phyloP scores from a whole-genome alignment of 2,329 filamentous ascomycete genomes.

The Fusarium compactum region DNA sequence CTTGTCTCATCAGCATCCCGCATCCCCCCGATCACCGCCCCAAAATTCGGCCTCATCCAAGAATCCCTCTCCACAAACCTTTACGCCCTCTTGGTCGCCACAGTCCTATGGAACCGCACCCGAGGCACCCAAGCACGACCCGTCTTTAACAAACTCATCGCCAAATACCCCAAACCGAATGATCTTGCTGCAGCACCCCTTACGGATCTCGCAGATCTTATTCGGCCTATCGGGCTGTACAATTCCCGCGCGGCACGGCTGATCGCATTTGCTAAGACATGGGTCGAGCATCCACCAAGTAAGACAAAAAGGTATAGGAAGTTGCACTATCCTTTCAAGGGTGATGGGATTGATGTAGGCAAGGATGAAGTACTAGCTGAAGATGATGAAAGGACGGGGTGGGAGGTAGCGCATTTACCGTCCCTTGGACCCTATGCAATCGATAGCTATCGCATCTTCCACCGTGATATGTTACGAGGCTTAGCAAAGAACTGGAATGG shows the following conservation, averaged over 20 bases:
- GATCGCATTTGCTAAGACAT: constrained; percentile 27
- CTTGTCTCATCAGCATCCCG: constrained; percentile 6
- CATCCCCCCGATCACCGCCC: not conserved
- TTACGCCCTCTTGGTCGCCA: constrained; percentile 26
- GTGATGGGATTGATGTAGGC: constrained; percentile 10
- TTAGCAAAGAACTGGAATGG: constrained; percentile 20
- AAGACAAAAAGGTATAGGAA: constrained; percentile 19
- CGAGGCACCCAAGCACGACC: constrained; percentile 29
- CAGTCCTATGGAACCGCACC: constrained; percentile 32
- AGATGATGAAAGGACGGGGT: constrained; percentile 23
- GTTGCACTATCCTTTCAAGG: constrained; percentile 24
- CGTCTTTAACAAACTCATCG: not conserved
- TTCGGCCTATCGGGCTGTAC: constrained; percentile 28
- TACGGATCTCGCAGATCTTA: constrained; percentile 15
- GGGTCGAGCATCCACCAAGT: constrained; percentile 15
- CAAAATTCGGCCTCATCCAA: constrained; percentile 28
- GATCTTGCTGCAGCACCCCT: constrained; percentile 4
- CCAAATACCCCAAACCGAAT: constrained; percentile 1
- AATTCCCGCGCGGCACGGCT: constrained; percentile 31
- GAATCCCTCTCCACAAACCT: constrained; percentile 24
- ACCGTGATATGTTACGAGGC: constrained; percentile 20
- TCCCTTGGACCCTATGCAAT: constrained; percentile 33
- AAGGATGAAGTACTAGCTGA: constrained; percentile 18
- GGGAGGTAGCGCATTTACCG: constrained; percentile 34
- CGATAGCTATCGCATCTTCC: constrained; percentile 36